Evolutionary conservation across 257 asterid species (phyloP).

Genomic region (Solanum dulcamara): DNA sequence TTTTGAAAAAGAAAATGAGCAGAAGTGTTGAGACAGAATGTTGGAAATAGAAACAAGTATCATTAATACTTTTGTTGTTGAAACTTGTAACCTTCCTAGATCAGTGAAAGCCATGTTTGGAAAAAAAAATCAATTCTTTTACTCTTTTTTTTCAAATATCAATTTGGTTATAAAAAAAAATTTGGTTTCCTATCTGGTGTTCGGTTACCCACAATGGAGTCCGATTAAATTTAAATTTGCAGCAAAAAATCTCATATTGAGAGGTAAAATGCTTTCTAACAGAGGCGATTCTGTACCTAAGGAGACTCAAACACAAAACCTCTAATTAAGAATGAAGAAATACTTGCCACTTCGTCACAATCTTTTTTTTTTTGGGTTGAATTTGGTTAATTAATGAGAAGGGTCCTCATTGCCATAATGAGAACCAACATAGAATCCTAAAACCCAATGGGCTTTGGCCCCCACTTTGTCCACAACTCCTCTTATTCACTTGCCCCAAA

Average conservation of each 20-base stretch:
- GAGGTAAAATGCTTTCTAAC: background rate
- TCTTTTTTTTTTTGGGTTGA: too few relatives aligned
- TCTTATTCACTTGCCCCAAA: constrained; percentile 23
- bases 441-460: constrained; percentile 1
- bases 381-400: background rate
- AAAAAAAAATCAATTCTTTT: background rate
- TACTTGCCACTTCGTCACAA: background rate
- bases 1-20: background rate
- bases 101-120: constrained; percentile 27
- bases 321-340: too few relatives aligned
- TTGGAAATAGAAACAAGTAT: constrained; percentile 30
- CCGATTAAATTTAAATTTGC: too few relatives aligned
- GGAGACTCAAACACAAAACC: accelerated
- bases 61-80: constrained; percentile 22
- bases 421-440: background rate
- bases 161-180: too few relatives aligned
- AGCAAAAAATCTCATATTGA: too few relatives aligned
- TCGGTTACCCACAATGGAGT: too few relatives aligned
- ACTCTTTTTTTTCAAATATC: too few relatives aligned
- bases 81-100: constrained; percentile 22
- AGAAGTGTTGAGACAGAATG: constrained; percentile 31
- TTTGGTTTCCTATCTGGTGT: too few relatives aligned
- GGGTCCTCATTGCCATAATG: background rate
- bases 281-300: accelerated
- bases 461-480: constrained; percentile 36